These are phyloP conservation scores for Wallemia hederae DNA, from an alignment of 1,284 basidiomycete genomes.

Conservation along the genomic window DNA sequence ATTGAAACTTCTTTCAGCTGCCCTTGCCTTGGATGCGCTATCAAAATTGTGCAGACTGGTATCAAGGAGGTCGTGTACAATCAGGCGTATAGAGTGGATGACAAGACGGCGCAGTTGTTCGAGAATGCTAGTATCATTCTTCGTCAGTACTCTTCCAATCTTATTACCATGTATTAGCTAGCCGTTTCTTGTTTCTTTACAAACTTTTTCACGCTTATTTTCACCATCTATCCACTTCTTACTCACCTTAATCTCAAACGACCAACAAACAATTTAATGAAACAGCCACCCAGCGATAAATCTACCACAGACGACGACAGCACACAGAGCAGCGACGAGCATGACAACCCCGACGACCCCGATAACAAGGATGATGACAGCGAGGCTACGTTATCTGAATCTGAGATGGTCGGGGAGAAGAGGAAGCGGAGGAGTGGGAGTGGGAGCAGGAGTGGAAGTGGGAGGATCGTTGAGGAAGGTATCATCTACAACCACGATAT, in stretches of 20 bases:
- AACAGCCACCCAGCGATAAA: neutral
- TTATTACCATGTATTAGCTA: neutral
- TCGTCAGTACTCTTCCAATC: constrained; percentile 7
- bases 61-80: constrained; percentile 85
- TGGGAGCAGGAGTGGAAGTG: neutral
- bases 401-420: neutral
- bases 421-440: neutral
- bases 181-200: neutral
- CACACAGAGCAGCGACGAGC: no score
- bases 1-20: constrained; percentile 27
- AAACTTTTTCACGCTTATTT: no score
- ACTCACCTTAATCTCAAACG: neutral
- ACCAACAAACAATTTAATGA: neutral
- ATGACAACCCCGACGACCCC: neutral
- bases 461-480: neutral
- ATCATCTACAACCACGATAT: no score
- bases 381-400: neutral
- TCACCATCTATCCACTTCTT: no score
- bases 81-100: constrained; percentile 75
- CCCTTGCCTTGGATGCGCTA: constrained; percentile 77
- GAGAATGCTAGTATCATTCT: constrained; percentile 16
- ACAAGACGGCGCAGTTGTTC: constrained; percentile 15
- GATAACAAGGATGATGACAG: neutral
- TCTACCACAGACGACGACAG: neutral
- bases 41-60: constrained; percentile 90